Conservation (phyloP, 768 basidiomycete genomes). For the Russula brevipes region DNA sequence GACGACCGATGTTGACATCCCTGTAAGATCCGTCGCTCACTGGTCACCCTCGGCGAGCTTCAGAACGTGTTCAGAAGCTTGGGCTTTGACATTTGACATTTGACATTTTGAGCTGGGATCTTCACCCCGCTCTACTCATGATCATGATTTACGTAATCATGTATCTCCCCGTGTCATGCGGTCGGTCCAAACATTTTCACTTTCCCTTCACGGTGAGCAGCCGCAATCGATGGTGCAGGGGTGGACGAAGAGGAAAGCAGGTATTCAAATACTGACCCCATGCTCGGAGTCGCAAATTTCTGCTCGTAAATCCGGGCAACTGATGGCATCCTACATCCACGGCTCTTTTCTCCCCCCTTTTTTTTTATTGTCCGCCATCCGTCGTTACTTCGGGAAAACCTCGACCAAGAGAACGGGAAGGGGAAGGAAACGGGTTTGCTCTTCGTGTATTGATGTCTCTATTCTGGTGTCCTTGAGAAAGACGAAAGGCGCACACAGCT, state of each 20-base stretch:
- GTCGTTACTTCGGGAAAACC: background rate
- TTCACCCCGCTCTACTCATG: background rate
- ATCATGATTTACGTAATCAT: slow-evolving; percentile 1
- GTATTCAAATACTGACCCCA: no score
- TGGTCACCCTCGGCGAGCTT: background rate
- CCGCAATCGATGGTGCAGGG: background rate
- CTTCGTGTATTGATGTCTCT: background rate
- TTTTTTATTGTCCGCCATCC: background rate
- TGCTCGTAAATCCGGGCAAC: background rate
- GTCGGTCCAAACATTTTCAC: no score
- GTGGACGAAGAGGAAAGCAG: background rate
- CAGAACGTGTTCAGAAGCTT: background rate
- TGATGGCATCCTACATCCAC: no score
- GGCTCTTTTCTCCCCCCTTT: background rate
- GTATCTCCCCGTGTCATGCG: no score
- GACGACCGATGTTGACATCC: background rate
- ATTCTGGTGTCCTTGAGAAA: background rate
- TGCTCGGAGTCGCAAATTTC: background rate
- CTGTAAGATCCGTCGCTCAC: no score
- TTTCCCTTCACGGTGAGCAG: background rate
- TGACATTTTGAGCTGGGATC: background rate
- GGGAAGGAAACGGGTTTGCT: background rate
- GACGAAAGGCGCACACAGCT: background rate
- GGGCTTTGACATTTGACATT: background rate
- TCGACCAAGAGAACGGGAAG: background rate